Conservation (phyloP, 2,329 filamentous ascomycete genomes). For the Ascochyta koolunga region DNA sequence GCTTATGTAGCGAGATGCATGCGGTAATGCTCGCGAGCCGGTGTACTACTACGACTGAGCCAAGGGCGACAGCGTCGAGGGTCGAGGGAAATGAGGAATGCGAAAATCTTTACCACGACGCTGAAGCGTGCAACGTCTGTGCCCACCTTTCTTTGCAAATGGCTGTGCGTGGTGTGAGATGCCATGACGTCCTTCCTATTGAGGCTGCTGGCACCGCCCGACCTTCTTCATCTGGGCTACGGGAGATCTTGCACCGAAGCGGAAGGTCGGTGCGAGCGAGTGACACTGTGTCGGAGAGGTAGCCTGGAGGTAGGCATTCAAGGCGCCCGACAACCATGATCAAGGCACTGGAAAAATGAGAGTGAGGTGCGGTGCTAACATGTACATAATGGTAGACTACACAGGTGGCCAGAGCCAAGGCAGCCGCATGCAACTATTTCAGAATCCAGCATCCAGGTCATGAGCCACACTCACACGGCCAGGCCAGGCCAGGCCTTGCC, state of each 20-base stretch:
- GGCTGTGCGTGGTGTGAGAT: slow-evolving; percentile 1
- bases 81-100: background rate
- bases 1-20: slow-evolving; percentile 21
- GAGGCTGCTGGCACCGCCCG: slow-evolving; percentile 10
- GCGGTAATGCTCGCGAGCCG: slow-evolving; percentile 13
- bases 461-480: slow-evolving; percentile 1
- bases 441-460: slow-evolving; percentile 7
- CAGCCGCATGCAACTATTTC: background rate
- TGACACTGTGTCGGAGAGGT: background rate
- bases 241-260: slow-evolving; percentile 12
- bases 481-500: no score
- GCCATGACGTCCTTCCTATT: slow-evolving; percentile 14
- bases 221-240: slow-evolving; percentile 17
- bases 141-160: slow-evolving; percentile 7
- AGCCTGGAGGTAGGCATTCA: background rate
- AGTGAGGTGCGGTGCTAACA: background rate
- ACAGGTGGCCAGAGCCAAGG: background rate
- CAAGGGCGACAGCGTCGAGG: slow-evolving; percentile 9
- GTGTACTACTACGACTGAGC: slow-evolving; percentile 22
- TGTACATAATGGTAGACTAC: background rate
- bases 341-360: no score
- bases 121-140: slow-evolving; percentile 5
- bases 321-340: background rate
- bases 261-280: slow-evolving; percentile 9
- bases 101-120: slow-evolving; percentile 10